A percentile compares a stretch with the other conserved stretches of the same genome.
phyloP scores from a whole-genome alignment of 768 basidiomycete species.

The Suillus subluteus region DNA sequence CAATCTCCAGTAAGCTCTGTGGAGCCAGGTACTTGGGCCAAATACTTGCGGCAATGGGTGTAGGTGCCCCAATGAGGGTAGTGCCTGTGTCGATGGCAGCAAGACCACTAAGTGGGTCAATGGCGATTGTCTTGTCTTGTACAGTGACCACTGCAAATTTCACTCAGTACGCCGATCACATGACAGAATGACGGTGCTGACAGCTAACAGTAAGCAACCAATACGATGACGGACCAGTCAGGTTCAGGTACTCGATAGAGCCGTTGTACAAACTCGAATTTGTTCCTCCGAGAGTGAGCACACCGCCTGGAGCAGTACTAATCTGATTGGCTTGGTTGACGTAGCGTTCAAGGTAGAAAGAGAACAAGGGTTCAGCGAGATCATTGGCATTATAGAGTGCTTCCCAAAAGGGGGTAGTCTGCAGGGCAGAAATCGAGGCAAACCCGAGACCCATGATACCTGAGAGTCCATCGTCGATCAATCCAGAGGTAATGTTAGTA shows the following conservation, averaged over 20 bases:
- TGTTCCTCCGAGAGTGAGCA: constrained; percentile 73
- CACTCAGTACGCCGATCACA: neutral
- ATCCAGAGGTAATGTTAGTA: constrained; percentile 43
- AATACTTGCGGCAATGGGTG: constrained; percentile 57
- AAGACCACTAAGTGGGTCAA: constrained; percentile 46
- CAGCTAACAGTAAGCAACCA: constrained; percentile 64
- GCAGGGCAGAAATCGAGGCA: constrained; percentile 55
- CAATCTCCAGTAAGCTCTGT: constrained; percentile 44
- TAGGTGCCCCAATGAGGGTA: constrained; percentile 88
- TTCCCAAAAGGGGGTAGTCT: constrained; percentile 69
- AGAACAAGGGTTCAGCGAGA: constrained; percentile 57
- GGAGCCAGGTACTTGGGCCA: constrained; percentile 68
- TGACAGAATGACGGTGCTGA: constrained; percentile 32
- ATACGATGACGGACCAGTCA: constrained; percentile 43
- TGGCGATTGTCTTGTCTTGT: constrained; percentile 49
- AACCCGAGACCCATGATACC: constrained; percentile 84
- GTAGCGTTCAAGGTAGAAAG: constrained; percentile 66
- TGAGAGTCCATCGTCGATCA: constrained; percentile 56
- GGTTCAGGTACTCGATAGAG: constrained; percentile 61
- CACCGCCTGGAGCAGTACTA: constrained; percentile 58
- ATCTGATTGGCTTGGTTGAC: constrained; percentile 34
- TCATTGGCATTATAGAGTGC: constrained; percentile 45
- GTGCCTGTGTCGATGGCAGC: constrained; percentile 96
- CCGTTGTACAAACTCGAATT: constrained; percentile 64
- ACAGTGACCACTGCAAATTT: constrained; percentile 56